Evolutionary conservation across 176 grass and related monocot genomes (phyloP), one percentile per base, ranked within the genome.

Genomic region (Rhynchospora tenuis): DNA sequence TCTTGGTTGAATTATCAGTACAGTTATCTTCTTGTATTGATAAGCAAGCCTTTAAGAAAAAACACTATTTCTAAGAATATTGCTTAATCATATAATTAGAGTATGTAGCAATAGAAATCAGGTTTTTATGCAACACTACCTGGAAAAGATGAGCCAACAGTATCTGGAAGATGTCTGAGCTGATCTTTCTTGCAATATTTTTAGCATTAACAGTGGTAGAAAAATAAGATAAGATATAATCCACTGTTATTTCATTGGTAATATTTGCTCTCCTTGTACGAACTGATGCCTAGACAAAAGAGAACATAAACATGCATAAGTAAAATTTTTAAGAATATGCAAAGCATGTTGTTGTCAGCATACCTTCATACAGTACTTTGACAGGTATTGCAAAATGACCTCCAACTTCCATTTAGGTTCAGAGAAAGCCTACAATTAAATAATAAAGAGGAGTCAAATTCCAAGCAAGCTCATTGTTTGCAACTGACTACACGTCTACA

Each of bases 381-480:
- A 94, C 60, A 98, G 93, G 85, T 94, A 98, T 52, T 88, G 92
- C 73, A 97, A 77, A 85, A 94, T 85, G 44, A 98, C 89, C 73
- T 92, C 90, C 87, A 98, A 64, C 85, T 94, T 98, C 92, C 90
- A 98, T 84, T 92, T 98, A 66, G 84, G 85, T 78, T 94, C 95
- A 13, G 83, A 69, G 59, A 94, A 92, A 38, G 81, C 80, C 95
- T 98, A 85, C 65, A 79, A 43, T 45, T 68, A 66, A 85, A 84
- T 23, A 86, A 71, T 28, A 85, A n/a, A 33, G 31, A 57, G 6
- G 66, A 51, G 69, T 71, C 45, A 81, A 65, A 31, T 78, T 24
- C 15, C 15, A 52, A 70, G 27, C 24, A 86, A 54, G 56, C 57
- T 73, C 6, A 26, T 73, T 7, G 10, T 73, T 73, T 73, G 17